Conservation (phyloP, 108 stramenopile species). For the Chaetoceros tenuissimus region DNA sequence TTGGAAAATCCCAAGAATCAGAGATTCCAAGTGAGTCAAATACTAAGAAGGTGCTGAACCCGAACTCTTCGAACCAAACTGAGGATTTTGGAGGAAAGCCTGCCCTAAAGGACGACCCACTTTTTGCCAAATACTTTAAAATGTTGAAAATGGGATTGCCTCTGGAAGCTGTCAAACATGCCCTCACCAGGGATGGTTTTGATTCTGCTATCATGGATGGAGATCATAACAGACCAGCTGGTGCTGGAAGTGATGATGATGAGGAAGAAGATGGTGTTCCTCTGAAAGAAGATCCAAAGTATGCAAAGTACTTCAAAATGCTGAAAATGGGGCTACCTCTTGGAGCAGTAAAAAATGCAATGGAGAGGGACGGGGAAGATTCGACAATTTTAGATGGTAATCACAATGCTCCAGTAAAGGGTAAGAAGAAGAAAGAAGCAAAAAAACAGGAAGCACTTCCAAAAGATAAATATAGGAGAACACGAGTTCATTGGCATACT, state of each 20-base stretch:
- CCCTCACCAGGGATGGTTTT: conserved; percentile 71
- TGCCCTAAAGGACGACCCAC: conserved; percentile 72
- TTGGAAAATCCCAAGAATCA: too few species aligned
- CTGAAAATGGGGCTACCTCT: conserved; percentile 81
- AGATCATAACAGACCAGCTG: conserved; percentile 59
- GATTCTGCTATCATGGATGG: conserved; percentile 81
- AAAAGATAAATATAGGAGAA: conserved; percentile 74
- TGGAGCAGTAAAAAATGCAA: conserved; percentile 85
- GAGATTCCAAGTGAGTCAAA: too few species aligned
- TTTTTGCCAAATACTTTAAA: conserved; percentile 64
- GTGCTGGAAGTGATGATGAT: conserved; percentile 8
- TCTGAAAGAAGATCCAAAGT: conserved; percentile 73
- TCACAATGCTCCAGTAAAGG: conserved; percentile 59
- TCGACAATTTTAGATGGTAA: conserved; percentile 74
- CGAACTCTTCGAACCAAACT: too few species aligned
- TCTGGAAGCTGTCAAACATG: conserved; percentile 75
- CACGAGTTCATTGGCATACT: conserved; percentile 86
- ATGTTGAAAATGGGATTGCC: conserved; percentile 87
- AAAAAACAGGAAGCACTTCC: conserved; percentile 13
- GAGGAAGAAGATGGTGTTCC: conserved; percentile 41
- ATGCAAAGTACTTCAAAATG: conserved; percentile 88
- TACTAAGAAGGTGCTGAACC: too few species aligned
- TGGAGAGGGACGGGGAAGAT: conserved; percentile 76
- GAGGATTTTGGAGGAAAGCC: conserved; percentile 15
- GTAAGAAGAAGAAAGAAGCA: conserved; percentile 23